A percentile compares a stretch with the other conserved stretches of the same genome.
These are phyloP conservation scores for Suillus cothurnatus DNA, from an alignment of 768 basidiomycete species.

Conservation along the genomic window DNA sequence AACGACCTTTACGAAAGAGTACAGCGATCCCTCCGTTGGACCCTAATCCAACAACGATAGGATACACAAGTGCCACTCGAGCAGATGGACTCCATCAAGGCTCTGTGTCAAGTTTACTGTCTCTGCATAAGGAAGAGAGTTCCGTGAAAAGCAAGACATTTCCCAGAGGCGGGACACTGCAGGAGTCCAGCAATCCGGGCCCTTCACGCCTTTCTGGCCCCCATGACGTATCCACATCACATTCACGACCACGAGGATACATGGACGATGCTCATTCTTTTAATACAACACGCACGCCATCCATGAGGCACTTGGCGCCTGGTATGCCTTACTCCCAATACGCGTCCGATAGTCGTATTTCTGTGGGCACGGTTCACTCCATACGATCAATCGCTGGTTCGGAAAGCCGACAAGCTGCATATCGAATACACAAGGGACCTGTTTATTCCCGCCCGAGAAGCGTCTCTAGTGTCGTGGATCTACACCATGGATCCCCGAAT, in stretches of 20 bases:
- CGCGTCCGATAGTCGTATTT: background rate
- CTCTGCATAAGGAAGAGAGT: background rate
- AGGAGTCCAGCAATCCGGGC: background rate
- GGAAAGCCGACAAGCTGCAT: background rate
- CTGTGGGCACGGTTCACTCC: background rate
- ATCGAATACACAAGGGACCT: background rate
- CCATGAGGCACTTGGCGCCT: background rate
- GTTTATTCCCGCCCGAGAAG: background rate
- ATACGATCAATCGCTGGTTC: background rate
- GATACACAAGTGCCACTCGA: background rate
- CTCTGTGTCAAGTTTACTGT: background rate
- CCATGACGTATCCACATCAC: background rate
- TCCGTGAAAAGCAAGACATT: background rate
- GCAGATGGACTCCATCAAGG: background rate
- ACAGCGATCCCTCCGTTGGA: conserved; percentile 1
- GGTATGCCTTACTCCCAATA: background rate
- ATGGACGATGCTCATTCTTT: background rate
- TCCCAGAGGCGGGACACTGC: too few species aligned
- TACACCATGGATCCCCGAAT: background rate
- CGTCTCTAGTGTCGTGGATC: background rate
- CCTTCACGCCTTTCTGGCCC: background rate
- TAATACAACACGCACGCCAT: background rate
- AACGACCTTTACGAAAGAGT: background rate
- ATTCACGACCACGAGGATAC: background rate
- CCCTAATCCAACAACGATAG: background rate